Evolutionary conservation across 441 rosid species (phyloP), one percentile per base, ranked within the genome.

Genomic region (Populus trichocarpa): DNA sequence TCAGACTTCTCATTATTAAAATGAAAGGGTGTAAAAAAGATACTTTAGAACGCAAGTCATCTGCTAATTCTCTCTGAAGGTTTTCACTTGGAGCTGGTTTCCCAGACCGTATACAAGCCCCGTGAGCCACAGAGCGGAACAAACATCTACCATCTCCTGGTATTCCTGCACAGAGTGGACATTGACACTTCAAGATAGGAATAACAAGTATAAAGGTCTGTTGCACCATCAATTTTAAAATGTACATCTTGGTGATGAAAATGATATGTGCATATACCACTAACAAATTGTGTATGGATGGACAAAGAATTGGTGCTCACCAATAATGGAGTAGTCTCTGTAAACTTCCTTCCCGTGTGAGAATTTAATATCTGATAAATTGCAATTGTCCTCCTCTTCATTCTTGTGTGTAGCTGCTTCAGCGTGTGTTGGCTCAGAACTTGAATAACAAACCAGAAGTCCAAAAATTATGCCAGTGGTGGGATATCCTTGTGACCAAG

Each of bases 141-240:
- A 95, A 85, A 76, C 99, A 95, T 74, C 99, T 86, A 28, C 99
- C 99, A 86, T 95, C 98, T 67, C 99, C 98, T 38, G 97, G 99
- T 73, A 93, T 91, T 76, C 97, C 98, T 92, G 87, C 78, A 88
- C 3, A 74, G 61, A 59, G 78, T 65, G 50, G 38, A 81, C 26
- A 69, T 46, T 30, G 67, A 64, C 68, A 72, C 32, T 35, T 73
- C 67, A 40, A 57, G 35, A 53, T 40, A 69, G 25, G 61, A 69
- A 36, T 25, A 35, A 70, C 22, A 4, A 25, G 20, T 9, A 64
- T 42, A 72, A 20, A 32, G 36, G 28, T 32, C 25, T 53, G 40
- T 22, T 33, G 28, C 7, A 0, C 1, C 25, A 73, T 4, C 40
- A 14, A 35, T 66, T 53, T 53, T 53, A 53, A 53, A 1, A 18